phyloP scores from a whole-genome alignment of 2,329 filamentous ascomycete genomes.

The Claviceps pusilla region DNA sequence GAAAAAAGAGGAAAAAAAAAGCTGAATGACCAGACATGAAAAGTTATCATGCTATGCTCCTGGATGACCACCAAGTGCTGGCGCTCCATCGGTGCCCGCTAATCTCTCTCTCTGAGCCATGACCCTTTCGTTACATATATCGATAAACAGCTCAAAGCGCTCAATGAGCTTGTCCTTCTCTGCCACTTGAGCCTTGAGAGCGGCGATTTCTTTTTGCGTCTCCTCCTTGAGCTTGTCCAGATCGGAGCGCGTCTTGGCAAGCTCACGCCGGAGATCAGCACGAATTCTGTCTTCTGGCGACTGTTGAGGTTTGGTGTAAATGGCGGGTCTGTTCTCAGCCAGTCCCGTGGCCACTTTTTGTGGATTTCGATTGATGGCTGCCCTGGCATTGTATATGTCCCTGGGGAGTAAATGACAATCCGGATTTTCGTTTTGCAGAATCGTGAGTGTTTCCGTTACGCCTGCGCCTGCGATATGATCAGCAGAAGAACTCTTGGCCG shows the following conservation, averaged over 20 bases:
- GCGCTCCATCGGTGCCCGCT: conserved; percentile 15
- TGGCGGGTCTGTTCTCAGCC: conserved; percentile 46
- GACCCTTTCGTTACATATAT: conserved; percentile 52
- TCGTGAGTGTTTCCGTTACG: conserved; percentile 51
- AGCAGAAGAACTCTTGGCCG: conserved; percentile 6
- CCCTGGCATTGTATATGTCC: conserved; percentile 53
- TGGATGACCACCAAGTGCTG: conserved; percentile 13
- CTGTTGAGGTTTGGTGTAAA: conserved; percentile 50
- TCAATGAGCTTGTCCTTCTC: conserved; percentile 48
- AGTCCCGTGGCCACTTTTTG: conserved; percentile 44
- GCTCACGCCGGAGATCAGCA: conserved; percentile 44
- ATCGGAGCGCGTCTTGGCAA: conserved; percentile 43
- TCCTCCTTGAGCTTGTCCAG: conserved; percentile 40
- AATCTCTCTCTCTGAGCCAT: conserved; percentile 47
- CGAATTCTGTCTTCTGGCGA: conserved; percentile 50
- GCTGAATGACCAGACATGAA: neutral
- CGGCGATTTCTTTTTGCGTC: conserved; percentile 41
- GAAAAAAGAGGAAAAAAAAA: too few species aligned
- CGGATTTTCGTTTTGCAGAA: conserved; percentile 48
- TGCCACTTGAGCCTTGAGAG: conserved; percentile 42
- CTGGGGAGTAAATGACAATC: conserved; percentile 47
- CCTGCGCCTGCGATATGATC: conserved; percentile 35
- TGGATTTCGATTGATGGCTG: conserved; percentile 51
- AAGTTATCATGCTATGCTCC: conserved; percentile 7
- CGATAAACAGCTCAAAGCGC: conserved; percentile 55